Conservation (phyloP, 2,329 filamentous ascomycete genomes). For the Claviceps pazoutovae region DNA sequence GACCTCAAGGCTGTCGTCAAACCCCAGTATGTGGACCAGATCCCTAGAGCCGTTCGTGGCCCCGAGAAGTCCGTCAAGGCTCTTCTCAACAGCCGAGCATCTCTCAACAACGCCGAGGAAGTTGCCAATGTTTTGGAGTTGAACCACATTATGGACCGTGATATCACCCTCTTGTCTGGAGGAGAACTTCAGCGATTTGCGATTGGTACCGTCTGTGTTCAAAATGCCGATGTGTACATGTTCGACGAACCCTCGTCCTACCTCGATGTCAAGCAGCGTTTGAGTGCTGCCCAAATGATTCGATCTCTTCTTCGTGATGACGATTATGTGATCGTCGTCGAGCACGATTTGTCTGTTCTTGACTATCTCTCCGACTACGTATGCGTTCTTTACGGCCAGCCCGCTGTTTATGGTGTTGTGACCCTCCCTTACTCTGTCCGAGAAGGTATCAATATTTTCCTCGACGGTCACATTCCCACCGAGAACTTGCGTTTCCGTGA, state of each 20-base stretch:
- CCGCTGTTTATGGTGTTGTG: constrained; percentile 93
- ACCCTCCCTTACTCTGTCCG: constrained; percentile 90
- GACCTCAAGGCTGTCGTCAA: constrained; percentile 96
- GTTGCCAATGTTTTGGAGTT: constrained; percentile 78
- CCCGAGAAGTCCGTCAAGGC: constrained; percentile 65
- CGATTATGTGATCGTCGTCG: constrained; percentile 96
- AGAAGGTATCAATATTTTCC: constrained; percentile 98
- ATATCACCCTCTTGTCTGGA: constrained; percentile 81
- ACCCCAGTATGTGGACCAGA: constrained; percentile 98
- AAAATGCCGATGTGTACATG: constrained; percentile 98
- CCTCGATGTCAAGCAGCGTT: constrained; percentile 97
- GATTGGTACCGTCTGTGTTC: constrained; percentile 88
- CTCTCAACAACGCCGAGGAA: constrained; percentile 67
- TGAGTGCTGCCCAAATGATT: constrained; percentile 83
- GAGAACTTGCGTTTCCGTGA: constrained; percentile 98
- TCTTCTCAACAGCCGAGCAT: constrained; percentile 61
- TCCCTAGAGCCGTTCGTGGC: constrained; percentile 80
- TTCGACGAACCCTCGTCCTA: constrained; percentile 99
- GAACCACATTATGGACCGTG: constrained; percentile 79
- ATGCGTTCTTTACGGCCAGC: constrained; percentile 90
- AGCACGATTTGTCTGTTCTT: constrained; percentile 96
- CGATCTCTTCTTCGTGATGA: constrained; percentile 77
- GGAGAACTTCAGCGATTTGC: constrained; percentile 97
- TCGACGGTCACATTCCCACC: constrained; percentile 94
- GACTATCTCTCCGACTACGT: constrained; percentile 99